A percentile compares a stretch with the other conserved stretches of the same genome.
These are phyloP conservation scores for Collybia nuda DNA, from an alignment of 768 basidiomycete genomes.

Conservation along the genomic window DNA sequence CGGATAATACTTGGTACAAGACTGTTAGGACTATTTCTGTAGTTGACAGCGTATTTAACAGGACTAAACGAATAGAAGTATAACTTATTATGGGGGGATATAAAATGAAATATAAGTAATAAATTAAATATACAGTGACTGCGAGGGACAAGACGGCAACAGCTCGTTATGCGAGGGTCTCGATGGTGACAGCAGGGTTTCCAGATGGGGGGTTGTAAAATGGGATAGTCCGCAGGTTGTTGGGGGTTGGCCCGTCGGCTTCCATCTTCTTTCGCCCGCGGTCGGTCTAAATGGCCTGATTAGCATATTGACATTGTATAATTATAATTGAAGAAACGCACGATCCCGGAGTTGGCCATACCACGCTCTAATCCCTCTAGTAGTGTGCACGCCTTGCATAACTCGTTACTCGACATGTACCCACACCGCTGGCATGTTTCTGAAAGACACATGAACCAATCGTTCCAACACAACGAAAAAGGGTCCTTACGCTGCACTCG, in stretches of 20 bases:
- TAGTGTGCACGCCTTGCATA: constrained; percentile 94
- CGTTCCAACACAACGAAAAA: not conserved
- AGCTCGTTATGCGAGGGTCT: constrained; percentile 29
- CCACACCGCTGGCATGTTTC: constrained; percentile 92
- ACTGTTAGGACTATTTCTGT: not conserved
- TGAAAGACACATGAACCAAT: constrained; percentile 28
- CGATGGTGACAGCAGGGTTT: constrained; percentile 39
- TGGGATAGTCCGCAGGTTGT: constrained; percentile 78
- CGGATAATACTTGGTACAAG: not conserved
- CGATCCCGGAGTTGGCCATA: constrained; percentile 61
- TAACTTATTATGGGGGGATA: not conserved
- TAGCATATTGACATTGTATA: not conserved
- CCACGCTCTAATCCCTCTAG: constrained; percentile 90
- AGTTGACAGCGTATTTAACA: no score
- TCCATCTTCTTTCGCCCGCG: constrained; percentile 63
- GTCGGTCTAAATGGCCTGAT: constrained; percentile 52
- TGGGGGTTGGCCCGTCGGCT: constrained; percentile 55
- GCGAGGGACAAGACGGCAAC: not conserved
- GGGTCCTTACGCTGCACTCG: constrained; percentile 75
- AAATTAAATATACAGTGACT: not conserved
- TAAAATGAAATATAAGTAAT: not conserved
- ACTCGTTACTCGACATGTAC: constrained; percentile 93
- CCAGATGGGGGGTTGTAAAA: constrained; percentile 54
- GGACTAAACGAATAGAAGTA: not conserved
- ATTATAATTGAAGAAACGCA: constrained; percentile 31